A percentile compares a stretch with the other conserved stretches of the same genome.
phyloP scores from a whole-genome alignment of 2,329 filamentous ascomycete genomes.

The Monosporascus ibericus region DNA sequence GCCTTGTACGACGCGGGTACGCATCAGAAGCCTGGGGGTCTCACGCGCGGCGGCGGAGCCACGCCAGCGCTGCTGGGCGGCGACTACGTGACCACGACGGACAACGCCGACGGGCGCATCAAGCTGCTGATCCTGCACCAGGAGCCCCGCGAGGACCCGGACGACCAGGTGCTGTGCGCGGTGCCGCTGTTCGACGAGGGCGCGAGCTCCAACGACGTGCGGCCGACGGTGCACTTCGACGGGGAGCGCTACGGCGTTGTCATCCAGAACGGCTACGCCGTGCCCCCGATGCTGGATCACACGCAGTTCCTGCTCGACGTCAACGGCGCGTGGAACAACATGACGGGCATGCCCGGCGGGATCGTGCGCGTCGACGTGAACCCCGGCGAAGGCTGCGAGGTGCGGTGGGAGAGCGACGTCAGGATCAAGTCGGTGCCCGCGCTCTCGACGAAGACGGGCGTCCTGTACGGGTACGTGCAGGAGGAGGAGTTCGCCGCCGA shows the following conservation, averaged over 20 bases:
- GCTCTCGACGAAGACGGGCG: conserved; percentile 1
- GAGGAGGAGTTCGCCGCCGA: background rate
- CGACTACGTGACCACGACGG: conserved; percentile 1
- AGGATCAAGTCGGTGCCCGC: background rate
- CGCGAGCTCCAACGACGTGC: background rate
- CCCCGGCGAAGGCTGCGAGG: background rate
- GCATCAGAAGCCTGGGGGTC: background rate
- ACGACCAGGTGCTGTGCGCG: background rate
- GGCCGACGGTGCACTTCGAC: conserved; percentile 3
- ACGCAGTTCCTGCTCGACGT: background rate
- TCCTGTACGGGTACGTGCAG: conserved; percentile 1
- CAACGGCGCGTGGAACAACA: conserved; percentile 1
- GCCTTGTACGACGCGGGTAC: background rate
- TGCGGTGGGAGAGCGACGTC: background rate
- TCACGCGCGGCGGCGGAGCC: background rate
- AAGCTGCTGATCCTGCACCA: background rate
- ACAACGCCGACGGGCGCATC: conserved; percentile 1
- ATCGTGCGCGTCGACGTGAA: background rate
- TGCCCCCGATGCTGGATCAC: background rate
- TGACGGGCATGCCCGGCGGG: conserved; percentile 1
- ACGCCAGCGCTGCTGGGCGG: conserved; percentile 1
- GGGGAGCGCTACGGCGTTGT: background rate
- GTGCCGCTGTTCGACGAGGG: background rate
- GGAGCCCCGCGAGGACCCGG: background rate
- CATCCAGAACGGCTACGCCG: background rate